Evolutionary conservation across 192 early-diverging fungal genomes (phyloP).

Genomic region (Backusella circina): DNA sequence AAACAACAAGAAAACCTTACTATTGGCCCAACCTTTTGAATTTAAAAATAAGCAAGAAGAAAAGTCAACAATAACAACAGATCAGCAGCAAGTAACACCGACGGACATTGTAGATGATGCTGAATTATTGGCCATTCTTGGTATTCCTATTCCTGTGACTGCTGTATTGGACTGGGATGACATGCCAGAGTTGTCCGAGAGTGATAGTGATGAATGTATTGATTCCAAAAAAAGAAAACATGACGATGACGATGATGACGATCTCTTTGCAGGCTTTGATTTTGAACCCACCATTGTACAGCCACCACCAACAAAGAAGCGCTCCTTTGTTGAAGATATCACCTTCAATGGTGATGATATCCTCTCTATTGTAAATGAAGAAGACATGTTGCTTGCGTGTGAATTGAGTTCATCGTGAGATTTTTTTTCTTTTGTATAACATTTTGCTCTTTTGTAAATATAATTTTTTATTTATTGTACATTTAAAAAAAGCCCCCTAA

Average conservation of each 20-base stretch:
- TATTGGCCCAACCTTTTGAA: neutral
- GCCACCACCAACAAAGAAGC: neutral
- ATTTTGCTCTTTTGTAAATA: neutral
- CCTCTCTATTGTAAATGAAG: slow-evolving; percentile 9
- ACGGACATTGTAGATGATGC: slow-evolving; percentile 17
- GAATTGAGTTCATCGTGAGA: slow-evolving; percentile 17
- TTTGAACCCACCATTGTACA: slow-evolving; percentile 15
- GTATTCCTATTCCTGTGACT: neutral
- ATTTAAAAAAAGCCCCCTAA: neutral
- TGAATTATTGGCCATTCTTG: slow-evolving; percentile 23
- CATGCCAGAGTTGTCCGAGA: slow-evolving; percentile 22
- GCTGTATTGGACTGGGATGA: slow-evolving; percentile 20
- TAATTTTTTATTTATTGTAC: neutral
- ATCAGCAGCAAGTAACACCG: neutral
- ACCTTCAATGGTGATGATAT: neutral
- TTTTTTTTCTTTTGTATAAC: neutral
- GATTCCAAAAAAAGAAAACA: neutral
- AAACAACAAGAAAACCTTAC: neutral
- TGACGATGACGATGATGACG: slow-evolving; percentile 12
- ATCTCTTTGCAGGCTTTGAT: slow-evolving; percentile 19
- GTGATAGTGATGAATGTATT: slow-evolving; percentile 14
- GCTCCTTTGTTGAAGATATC: neutral
- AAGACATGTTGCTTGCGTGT: slow-evolving; percentile 18
- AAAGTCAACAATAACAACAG: neutral
- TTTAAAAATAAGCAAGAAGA: neutral